Evolutionary conservation across 345 rosid genomes (phyloP).

Genomic region (Eucalyptus victrix): DNA sequence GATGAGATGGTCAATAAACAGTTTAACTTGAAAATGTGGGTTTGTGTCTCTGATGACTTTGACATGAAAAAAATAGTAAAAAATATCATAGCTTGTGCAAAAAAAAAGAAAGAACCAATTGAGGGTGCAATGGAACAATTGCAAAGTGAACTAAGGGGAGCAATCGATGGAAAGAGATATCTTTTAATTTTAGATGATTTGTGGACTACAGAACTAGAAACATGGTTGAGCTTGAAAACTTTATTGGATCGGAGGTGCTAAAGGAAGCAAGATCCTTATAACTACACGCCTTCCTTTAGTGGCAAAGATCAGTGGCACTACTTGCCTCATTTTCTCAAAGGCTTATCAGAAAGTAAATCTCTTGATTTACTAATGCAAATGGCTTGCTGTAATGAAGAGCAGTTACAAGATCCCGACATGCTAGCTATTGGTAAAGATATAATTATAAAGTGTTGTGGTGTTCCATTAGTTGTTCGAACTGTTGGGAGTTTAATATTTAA

Average conservation of each 20-base stretch:
- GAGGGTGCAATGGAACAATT: accelerated
- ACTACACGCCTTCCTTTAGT: accelerated
- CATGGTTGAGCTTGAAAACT: not conserved
- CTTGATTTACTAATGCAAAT: accelerated
- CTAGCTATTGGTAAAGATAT: accelerated
- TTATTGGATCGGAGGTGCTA: not conserved
- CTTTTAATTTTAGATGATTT: not conserved
- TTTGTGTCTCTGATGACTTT: not conserved
- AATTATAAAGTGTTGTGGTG: accelerated
- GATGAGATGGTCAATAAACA: not conserved
- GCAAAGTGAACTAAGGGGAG: not conserved
- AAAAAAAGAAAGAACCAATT: accelerated
- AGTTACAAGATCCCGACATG: not conserved
- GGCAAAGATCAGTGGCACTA: accelerated
- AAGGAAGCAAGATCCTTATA: not conserved
- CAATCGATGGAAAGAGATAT: not conserved
- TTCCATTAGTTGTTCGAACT: not conserved
- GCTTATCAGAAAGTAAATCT: accelerated
- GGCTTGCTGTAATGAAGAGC: accelerated
- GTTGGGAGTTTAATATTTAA: not conserved
- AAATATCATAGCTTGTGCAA: not conserved
- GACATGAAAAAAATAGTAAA: not conserved
- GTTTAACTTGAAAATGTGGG: not conserved
- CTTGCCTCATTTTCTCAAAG: accelerated
- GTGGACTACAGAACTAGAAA: accelerated